Evolutionary conservation across 1,139 yeast genomes (phyloP).

Genomic region (Nadsonia commutata): DNA sequence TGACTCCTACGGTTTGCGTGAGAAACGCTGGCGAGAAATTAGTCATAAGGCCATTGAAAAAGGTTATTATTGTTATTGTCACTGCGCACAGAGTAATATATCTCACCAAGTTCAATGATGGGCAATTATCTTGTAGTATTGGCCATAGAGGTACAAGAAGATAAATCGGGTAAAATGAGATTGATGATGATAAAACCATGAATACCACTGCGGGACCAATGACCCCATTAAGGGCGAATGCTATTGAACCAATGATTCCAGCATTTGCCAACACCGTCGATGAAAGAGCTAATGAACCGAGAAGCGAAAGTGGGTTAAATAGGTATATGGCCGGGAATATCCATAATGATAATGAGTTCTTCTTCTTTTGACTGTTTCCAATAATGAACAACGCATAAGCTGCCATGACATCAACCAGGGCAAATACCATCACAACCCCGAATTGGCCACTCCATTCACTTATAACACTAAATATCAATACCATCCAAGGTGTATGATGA

Average conservation of each 20-base stretch:
- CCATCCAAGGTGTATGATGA: slow-evolving; percentile 83
- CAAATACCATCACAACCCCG: slow-evolving; percentile 23
- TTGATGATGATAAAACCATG: slow-evolving; percentile 49
- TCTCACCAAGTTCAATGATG: background rate
- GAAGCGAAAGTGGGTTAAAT: slow-evolving; percentile 63
- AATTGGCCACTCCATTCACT: slow-evolving; percentile 11
- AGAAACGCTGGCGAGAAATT: too few relatives aligned
- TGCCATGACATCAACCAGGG: slow-evolving; percentile 27
- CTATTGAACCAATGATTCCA: slow-evolving; percentile 38
- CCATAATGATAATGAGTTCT: slow-evolving; percentile 4
- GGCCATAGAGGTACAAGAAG: slow-evolving; percentile 13
- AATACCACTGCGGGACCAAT: slow-evolving; percentile 34
- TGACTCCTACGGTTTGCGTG: slow-evolving; percentile 38
- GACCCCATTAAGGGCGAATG: slow-evolving; percentile 30
- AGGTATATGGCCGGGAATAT: slow-evolving; percentile 41
- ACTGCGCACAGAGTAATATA: too few relatives aligned
- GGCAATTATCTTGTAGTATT: slow-evolving; percentile 5
- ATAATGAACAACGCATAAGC: slow-evolving; percentile 30
- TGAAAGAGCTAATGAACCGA: slow-evolving; percentile 58
- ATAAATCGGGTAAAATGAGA: slow-evolving; percentile 47
- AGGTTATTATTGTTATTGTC: too few relatives aligned
- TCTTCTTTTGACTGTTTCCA: slow-evolving; percentile 16
- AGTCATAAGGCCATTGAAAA: too few relatives aligned
- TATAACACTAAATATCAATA: too few relatives aligned
- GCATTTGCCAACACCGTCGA: slow-evolving; percentile 48